Evolutionary conservation across 805 yeast genomes (phyloP), one percentile per base, ranked within the genome.

Genomic region (Wickerhamiella parazyma): DNA sequence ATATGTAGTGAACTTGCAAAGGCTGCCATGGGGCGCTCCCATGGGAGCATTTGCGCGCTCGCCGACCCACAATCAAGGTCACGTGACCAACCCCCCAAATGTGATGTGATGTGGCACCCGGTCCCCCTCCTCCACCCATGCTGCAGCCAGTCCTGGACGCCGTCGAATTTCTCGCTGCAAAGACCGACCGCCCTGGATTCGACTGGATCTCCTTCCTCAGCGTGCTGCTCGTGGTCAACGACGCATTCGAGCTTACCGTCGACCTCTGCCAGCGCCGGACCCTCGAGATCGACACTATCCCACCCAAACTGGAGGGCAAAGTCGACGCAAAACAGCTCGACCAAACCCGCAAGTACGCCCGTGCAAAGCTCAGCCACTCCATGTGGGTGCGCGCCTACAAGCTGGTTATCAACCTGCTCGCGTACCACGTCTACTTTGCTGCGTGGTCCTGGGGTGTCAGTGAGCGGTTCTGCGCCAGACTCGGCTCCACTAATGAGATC

Each of bases 131-230:
- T 4, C 25, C 14, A 24, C 19, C 21, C 4, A 40, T 40, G 43
- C 14, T 40, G 26, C 25, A 33, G 10, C 24, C 31, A 2, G 14
- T 40, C 2, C 33, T 40, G 6, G 26, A 25, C 29, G 19, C 22
- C 19, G 26, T 44, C 7, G 36, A 41, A 21, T 20, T 19, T 5
- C 28, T 76, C 10, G 72, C 77, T 47, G 55, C 69, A 3, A 61
- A 72, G 26, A 64, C 80, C 47, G 94, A 85, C 57, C 66, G 63
- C 39, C 78, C 91, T 3, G 68, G 70, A 12, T 72, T 84, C 54
- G 72, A 85, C 48, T 91, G 95, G 95, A 85, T 84, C 57, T 55
- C 69, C 10, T 66, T 87, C 36, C 73, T 89, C 38, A 59, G 81
- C 36, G 82, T 86, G 1, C 76, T 85, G 55, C 71, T 93, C 3